Base-by-base conservation (phyloP, 345 rosid genomes). In the Syzygium oleosum region DNA sequence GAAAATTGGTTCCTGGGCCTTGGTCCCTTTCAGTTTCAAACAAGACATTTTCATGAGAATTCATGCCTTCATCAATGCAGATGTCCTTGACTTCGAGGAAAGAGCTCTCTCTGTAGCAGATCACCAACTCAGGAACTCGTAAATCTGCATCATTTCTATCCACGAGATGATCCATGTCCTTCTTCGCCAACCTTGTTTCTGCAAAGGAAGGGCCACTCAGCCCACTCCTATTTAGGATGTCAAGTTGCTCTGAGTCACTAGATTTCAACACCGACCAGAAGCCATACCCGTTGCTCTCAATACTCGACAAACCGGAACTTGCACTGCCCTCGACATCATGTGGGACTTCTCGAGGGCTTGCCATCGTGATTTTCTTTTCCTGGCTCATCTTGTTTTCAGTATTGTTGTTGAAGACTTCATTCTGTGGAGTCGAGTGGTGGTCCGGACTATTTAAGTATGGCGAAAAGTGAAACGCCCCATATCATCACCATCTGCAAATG, bases 31-130 rank as follows among this genome's bases (percentile, higher is more conserved):
- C 89, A 15, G 85, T 86, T 65, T 91, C 93, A 68, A 93, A 94
- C 88, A 92, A 91, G 85, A 94, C 92, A 91, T 91, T 94, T 87
- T 91, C 95, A 43, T 92, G 91, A 34, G 91, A 90, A 51, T 94
- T 95, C 29, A 96, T 90, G 84, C 93, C 97, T 87, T 98, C 96
- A 51, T 98, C 98, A 7, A 96, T 65, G 49, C 98, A 96, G 23
- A 96, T 95, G 87, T 96, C 99, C 92, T 96, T 98, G 51, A 95
- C 91, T 5, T 92, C 92, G 88, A 92, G 93, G 87, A 88, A 93
- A 65, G 92, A 87, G 51, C 87, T 91, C 90, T 95, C 96, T 88
- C 93, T 91, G 92, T 91, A 96, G 88, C 98, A 95, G 88, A 96
- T 94, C 43, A 93, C 88, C 85, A 96, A 88, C 91, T 96, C 98